Base-by-base conservation (phyloP, 768 basidiomycete species). In the Nidularia pulvinata region DNA sequence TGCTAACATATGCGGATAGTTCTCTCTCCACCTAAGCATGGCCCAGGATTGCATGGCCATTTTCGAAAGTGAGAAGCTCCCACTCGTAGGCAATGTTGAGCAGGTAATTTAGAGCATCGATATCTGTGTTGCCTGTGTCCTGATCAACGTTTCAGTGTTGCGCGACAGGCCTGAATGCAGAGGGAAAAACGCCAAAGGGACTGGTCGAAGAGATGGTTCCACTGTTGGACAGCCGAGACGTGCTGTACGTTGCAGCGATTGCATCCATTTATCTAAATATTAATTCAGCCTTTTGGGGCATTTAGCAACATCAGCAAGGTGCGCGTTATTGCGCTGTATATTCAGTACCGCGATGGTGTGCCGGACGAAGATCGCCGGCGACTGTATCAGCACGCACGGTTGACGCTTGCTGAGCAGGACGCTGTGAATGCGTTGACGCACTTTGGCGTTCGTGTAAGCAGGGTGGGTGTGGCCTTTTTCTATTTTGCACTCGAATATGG, bases 181-280 rank as follows among this genome's bases (percentile, higher is more conserved):
- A 98, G 61, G 95, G 95, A 1, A 98, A 97, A 73, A 78, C 85
- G n/a, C 97, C 97, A 1, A 98, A 97, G 67, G 84, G 83, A 0
- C 73, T 99, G 3, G 95, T 99, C 1, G 97, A 98, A 66, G 95
- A 99, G 67, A 98, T 99, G 97, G 95, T 99, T 0, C 96, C 97
- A 0, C 72, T 99, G 33, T 78, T 99, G 25, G 96, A 95, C 63
- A 88, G 90, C 65, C 81, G 86, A 50, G 87, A 91, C 14, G 84
- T 98, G 53, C 79, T 86, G 95, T 94, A 68, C 64, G 83, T 67
- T 30, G 47, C n/a, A n/a, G n/a, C 35, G n/a, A 19, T 50, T 11
- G 25, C 44, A 35, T 51, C 30, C 42, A 44, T 32, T 7, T 49
- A 19, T 54, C 34, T 55, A 49, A 49, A 22, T 36, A 44, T 19